Evolutionary conservation across 257 asterid genomes (phyloP).

Genomic region (Cynanchum wilfordii): DNA sequence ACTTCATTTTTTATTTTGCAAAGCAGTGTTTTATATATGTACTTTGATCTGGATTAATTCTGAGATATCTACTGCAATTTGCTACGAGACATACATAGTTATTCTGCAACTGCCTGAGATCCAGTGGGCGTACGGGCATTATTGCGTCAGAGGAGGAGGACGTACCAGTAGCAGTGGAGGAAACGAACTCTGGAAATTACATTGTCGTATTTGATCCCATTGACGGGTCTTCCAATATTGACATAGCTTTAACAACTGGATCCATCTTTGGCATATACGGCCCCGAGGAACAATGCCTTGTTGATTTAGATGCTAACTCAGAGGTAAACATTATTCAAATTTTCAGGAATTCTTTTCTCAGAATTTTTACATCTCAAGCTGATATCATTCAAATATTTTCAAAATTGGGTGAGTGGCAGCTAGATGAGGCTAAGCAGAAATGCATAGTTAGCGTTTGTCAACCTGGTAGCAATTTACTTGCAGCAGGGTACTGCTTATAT

Average conservation of each 20-base stretch:
- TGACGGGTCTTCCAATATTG: slow-evolving; percentile 85
- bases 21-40: background rate
- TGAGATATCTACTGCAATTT: background rate
- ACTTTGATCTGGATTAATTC: background rate
- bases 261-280: slow-evolving; percentile 77
- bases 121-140: slow-evolving; percentile 78
- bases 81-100: slow-evolving; percentile 31
- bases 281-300: slow-evolving; percentile 61
- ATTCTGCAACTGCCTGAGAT: slow-evolving; percentile 72
- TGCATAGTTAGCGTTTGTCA: slow-evolving; percentile 77
- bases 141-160: slow-evolving; percentile 94
- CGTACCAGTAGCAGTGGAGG: slow-evolving; percentile 83
- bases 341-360: background rate
- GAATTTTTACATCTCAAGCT: background rate
- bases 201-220: slow-evolving; percentile 85
- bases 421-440: slow-evolving; percentile 48
- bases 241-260: slow-evolving; percentile 74
- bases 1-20: background rate
- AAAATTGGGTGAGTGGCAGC: slow-evolving; percentile 32
- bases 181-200: slow-evolving; percentile 77
- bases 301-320: slow-evolving; percentile 51
- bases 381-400: background rate
- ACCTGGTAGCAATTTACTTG: slow-evolving; percentile 78
- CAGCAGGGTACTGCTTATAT: slow-evolving; percentile 83
- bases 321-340: slow-evolving; percentile 28